Conservation (phyloP, 2,329 filamentous ascomycete genomes). For the Hypoxylon sp. region DNA sequence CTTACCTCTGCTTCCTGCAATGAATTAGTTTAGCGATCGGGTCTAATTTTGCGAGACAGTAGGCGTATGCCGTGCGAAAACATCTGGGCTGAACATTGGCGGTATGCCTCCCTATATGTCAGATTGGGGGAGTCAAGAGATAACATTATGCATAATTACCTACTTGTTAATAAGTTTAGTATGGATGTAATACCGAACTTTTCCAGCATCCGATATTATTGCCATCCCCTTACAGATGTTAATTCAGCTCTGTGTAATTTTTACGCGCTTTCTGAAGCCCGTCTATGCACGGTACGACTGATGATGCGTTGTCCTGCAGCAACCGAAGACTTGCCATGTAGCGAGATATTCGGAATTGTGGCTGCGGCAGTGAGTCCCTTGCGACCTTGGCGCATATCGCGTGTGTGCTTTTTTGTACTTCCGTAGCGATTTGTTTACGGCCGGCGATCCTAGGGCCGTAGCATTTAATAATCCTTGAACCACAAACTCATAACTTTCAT, state of each 20-base stretch:
- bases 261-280: neutral
- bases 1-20: constrained; percentile 1
- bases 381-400: no score
- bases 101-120: neutral
- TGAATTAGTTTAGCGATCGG: neutral
- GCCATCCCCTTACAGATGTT: neutral
- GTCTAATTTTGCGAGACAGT: neutral
- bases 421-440: no score
- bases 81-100: neutral
- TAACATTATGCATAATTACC: neutral
- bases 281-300: neutral
- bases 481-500: neutral
- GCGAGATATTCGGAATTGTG: no score
- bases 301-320: no score
- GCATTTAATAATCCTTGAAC: neutral
- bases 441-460: neutral
- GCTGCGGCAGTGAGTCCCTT: no score
- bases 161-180: neutral
- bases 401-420: no score
- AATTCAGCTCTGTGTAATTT: neutral
- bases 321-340: no score
- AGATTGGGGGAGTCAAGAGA: neutral
- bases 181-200: neutral
- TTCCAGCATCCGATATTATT: neutral
- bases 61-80: neutral